Evolutionary conservation across 352 stramenopile species (phyloP).

Genomic region (Phytophthora constricta): DNA sequence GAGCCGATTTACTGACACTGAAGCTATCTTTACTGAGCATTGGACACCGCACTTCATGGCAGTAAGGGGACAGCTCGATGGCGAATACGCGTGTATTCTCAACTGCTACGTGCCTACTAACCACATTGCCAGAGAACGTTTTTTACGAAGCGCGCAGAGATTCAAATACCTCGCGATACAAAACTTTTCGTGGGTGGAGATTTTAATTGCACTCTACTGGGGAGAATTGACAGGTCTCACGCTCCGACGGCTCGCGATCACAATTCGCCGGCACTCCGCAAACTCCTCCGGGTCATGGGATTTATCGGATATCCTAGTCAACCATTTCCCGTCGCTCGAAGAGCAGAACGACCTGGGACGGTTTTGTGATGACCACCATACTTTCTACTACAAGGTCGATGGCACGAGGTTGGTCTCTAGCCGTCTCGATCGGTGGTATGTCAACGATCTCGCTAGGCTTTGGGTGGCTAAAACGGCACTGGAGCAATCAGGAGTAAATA

Average conservation of each 20-base stretch:
- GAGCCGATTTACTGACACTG: background rate
- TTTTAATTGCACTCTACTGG: background rate
- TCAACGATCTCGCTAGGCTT: too few relatives aligned
- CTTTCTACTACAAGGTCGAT: too few relatives aligned
- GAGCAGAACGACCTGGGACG: too few relatives aligned
- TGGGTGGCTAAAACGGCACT: too few relatives aligned
- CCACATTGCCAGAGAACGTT: background rate
- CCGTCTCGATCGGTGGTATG: too few relatives aligned
- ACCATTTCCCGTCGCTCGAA: too few relatives aligned
- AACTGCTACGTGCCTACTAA: background rate
- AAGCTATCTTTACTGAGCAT: background rate
- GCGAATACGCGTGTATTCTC: background rate
- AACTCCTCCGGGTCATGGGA: background rate
- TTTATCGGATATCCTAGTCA: background rate
- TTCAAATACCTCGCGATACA: background rate
- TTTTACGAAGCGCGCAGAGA: background rate
- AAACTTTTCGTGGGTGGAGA: background rate
- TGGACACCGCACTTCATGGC: background rate
- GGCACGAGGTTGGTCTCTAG: too few relatives aligned
- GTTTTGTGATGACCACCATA: too few relatives aligned
- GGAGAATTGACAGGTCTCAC: background rate
- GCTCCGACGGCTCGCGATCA: background rate
- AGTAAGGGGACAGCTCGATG: background rate
- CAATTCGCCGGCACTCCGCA: background rate
- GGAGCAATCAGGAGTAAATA: too few relatives aligned